Percentiles rank a stretch among this genome's conserved stretches.
These are phyloP conservation scores for Ogataea corticis DNA, from an alignment of 805 yeast species.

Conservation along the genomic window DNA sequence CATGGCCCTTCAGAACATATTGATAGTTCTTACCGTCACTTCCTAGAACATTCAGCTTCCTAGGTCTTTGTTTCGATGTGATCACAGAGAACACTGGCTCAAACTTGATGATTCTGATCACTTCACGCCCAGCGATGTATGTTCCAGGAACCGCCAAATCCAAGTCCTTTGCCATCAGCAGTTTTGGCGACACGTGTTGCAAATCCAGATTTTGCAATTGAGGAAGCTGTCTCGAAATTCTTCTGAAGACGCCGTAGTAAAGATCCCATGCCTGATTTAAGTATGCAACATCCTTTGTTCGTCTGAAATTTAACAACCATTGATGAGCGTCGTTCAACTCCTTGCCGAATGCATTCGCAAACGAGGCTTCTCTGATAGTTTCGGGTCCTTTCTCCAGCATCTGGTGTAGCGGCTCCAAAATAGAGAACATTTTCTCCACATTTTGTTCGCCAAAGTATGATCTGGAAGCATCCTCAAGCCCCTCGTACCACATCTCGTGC, in stretches of 20 bases:
- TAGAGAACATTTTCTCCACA: slow-evolving; percentile 90
- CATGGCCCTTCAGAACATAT: slow-evolving; percentile 89
- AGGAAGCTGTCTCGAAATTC: slow-evolving; percentile 86
- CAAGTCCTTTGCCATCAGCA: slow-evolving; percentile 73
- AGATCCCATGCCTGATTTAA: slow-evolving; percentile 98
- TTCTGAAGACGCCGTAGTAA: slow-evolving; percentile 88
- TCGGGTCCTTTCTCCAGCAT: slow-evolving; percentile 86
- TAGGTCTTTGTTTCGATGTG: slow-evolving; percentile 94
- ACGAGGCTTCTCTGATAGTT: slow-evolving; percentile 88
- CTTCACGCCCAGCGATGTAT: slow-evolving; percentile 79
- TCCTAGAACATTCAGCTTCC: slow-evolving; percentile 77
- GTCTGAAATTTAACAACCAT: slow-evolving; percentile 84
- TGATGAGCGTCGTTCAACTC: slow-evolving; percentile 91
- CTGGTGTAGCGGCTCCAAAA: slow-evolving; percentile 84
- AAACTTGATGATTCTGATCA: slow-evolving; percentile 69
- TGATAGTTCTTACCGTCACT: slow-evolving; percentile 90
- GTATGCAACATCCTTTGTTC: slow-evolving; percentile 83
- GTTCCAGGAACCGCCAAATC: slow-evolving; percentile 95
- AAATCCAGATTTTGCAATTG: slow-evolving; percentile 83
- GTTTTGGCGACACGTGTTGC: slow-evolving; percentile 90
- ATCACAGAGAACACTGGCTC: slow-evolving; percentile 86
- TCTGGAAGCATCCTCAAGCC: slow-evolving; percentile 93
- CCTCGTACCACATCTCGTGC: slow-evolving; percentile 99
- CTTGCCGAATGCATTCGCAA: slow-evolving; percentile 89
- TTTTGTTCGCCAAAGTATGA: slow-evolving; percentile 92